Evolutionary conservation across 2,329 filamentous ascomycete species (phyloP), one percentile per base, ranked within the genome.

Genomic region (Aulographum hederae): DNA sequence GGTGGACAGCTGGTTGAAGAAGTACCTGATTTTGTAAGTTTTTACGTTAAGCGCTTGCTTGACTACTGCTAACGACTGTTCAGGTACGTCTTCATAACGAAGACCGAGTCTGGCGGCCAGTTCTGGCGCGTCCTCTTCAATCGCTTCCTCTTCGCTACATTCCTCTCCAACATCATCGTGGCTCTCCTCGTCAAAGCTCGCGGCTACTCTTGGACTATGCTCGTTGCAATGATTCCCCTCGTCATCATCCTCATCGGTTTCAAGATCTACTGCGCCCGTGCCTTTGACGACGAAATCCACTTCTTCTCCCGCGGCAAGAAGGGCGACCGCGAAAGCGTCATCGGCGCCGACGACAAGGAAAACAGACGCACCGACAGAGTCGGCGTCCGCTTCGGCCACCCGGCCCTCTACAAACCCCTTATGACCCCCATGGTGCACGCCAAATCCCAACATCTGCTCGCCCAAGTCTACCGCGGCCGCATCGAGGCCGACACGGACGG

Each of bases 391-490:
- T 98, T 94, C 48, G 85, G 84, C 2, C 82, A 98, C 49, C 89
- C 86, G 1, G 84, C 80, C 4, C 64, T 95, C 12, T 93, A 89
- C 60, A 79, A 78, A 52, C 77, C 79, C 3, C 65, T 95, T 14
- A 85, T 86, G 43, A 92, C 84, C 0, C 86, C 86, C 3, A 94
- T 95, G 85, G 86, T 95, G 3, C 78, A 91, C 44, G 78, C 81
- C 33, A 92, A 79, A 53, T 81, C 82, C 2, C 80, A 89, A 45
- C 84, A 89, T 36, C 66, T 89, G 26, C 65, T 98, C 6, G 75
- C 77, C n/a, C 71, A 78, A 27, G 66, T 98, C 31, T 94, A 94
- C 50, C 73, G 73, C 16, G 86, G 85, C 8, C 75, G 86, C 4
- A 57, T 92, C 16, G 75, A 82, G 34, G 67, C 70, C 17, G 63